A percentile compares a stretch with the other conserved stretches of the same genome.
phyloP scores from a whole-genome alignment of 179 eudicot genomes.

The Drosera spatulata region DNA sequence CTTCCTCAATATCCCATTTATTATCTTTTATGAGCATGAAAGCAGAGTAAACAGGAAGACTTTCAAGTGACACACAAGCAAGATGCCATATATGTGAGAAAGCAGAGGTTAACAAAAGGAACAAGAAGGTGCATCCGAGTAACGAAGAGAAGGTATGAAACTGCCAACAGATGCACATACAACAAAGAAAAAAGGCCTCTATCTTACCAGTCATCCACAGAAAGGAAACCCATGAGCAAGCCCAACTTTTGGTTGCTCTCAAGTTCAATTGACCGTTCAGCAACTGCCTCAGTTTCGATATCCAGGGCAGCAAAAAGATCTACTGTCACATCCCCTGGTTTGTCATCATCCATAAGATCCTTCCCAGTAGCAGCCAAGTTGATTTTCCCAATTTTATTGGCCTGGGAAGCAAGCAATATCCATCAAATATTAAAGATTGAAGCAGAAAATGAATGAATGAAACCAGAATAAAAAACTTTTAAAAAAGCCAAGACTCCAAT shows the following conservation, averaged over 20 bases:
- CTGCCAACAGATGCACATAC: neutral
- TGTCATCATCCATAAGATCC: constrained; percentile 99
- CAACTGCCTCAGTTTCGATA: constrained; percentile 69
- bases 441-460: neutral
- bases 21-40: neutral
- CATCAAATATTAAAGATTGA: neutral
- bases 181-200: neutral
- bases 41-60: neutral
- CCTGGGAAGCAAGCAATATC: constrained; percentile 30
- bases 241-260: constrained; percentile 84
- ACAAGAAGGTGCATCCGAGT: neutral
- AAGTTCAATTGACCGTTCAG: constrained; percentile 57
- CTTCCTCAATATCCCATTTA: too few species aligned
- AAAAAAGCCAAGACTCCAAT: too few species aligned
- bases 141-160: neutral
- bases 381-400: constrained; percentile 91
- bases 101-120: neutral
- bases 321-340: constrained; percentile 89
- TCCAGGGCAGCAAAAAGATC: constrained; percentile 91
- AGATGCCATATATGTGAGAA: neutral
- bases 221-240: constrained; percentile 80
- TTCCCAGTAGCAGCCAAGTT: constrained; percentile 99
- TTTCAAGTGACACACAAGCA: neutral
- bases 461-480: neutral
- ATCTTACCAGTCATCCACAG: constrained; percentile 91